Base-by-base conservation (phyloP, 2,329 filamentous ascomycete species). In the Elsinoe australis region DNA sequence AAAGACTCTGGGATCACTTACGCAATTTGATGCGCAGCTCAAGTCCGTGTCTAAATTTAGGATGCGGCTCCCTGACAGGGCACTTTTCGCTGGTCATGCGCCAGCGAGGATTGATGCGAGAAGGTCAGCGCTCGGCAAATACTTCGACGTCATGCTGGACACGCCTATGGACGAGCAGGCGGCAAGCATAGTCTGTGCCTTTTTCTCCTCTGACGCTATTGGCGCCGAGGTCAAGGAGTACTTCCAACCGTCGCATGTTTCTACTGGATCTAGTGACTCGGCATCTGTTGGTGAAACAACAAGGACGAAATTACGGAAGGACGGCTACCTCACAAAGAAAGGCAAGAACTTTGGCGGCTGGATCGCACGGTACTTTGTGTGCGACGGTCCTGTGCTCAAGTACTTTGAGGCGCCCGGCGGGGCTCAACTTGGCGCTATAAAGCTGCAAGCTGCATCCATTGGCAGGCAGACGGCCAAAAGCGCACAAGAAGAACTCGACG, bases 291-390 rank as follows among this genome's bases (percentile, higher is more conserved):
- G 47, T 3, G 49, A 26, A 24, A 39, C 10, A 59, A 56, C 54
- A 52, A 58, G 33, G 58, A 64, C 38, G 48, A 53, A 50, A 74
- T n/a, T 54, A 45, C 74, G 82, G 51, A 87, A 87, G 60, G 89
- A 82, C 61, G 92, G 92, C 6, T 98, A 96, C 64, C 71, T 98
- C 42, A 96, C 92, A 1, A 98, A 98, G 70, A 80, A 86, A 56
- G 92, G 92, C 41, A 98, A 98, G 73, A 96, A 96, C 60, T 98
- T 98, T 68, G 92, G 92, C 45, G 92, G 92, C 41, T 98, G 92
- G 92, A 98, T 98, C 67, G 89, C 88, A 8, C 71, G 82, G 50
- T 85, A 79, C 59, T 85, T 85, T 59, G 73, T 83, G 10, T 69
- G 86, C 3, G 78, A 85, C 56, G 81, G 80, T 7, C 76, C 82